phyloP scores from a whole-genome alignment of 495 filamentous ascomycete genomes.

The Annulohypoxylon bovei region DNA sequence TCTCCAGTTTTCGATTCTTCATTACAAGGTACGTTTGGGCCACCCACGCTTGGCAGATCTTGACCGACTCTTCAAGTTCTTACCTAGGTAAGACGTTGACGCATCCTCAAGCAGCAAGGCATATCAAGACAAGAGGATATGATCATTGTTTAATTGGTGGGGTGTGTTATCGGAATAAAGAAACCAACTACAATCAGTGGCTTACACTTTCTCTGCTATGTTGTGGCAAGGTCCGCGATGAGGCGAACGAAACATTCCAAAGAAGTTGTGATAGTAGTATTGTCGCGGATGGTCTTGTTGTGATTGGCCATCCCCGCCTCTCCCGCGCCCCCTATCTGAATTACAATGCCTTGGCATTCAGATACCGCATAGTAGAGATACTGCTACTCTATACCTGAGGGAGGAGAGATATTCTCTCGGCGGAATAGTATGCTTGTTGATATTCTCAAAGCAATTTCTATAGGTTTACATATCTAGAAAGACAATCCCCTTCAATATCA shows the following conservation, averaged over 20 bases:
- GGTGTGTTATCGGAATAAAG: slow-evolving; percentile 10
- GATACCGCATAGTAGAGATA: no score
- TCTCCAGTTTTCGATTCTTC: slow-evolving; percentile 38
- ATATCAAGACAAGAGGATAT: slow-evolving; percentile 5
- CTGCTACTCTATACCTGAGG: not conserved
- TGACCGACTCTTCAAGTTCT: slow-evolving; percentile 37
- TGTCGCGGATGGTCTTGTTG: slow-evolving; percentile 27
- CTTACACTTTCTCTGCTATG: slow-evolving; percentile 6
- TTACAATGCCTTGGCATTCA: not conserved
- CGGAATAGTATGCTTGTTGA: slow-evolving; percentile 15
- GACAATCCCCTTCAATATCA: slow-evolving; percentile 21
- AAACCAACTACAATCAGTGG: slow-evolving; percentile 6
- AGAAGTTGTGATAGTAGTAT: slow-evolving; percentile 8
- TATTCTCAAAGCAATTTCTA: slow-evolving; percentile 12
- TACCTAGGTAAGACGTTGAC: slow-evolving; percentile 40
- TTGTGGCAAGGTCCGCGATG: slow-evolving; percentile 14
- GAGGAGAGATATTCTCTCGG: not conserved
- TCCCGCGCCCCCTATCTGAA: slow-evolving; percentile 19
- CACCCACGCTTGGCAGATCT: slow-evolving; percentile 17
- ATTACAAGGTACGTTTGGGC: slow-evolving; percentile 1
- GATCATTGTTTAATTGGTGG: slow-evolving; percentile 11
- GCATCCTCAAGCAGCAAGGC: slow-evolving; percentile 33
- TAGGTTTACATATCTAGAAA: slow-evolving; percentile 15
- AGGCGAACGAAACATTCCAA: slow-evolving; percentile 28
- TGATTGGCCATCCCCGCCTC: slow-evolving; percentile 20